Base-by-base conservation (phyloP, 2,329 filamentous ascomycete species). In the Trichoderma koningiopsis region DNA sequence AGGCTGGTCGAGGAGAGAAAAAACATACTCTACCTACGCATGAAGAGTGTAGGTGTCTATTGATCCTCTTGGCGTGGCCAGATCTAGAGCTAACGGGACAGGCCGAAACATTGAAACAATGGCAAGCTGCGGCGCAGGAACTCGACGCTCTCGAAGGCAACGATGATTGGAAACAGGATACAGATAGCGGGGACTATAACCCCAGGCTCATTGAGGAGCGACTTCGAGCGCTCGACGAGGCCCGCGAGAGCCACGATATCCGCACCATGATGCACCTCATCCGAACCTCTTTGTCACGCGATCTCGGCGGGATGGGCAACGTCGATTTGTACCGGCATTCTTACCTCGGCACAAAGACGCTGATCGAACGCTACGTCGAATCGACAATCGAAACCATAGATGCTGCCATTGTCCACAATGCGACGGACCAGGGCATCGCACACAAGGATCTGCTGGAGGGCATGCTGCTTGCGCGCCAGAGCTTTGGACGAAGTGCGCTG, bases 361-460 rank as follows among this genome's bases (percentile, higher is more conserved):
- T 97, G 72, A 95, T 97, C 71, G 94, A 97, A 80, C 85, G 88
- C 40, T 97, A 97, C 75, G 94, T 97, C 71, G 88, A 91, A 61
- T 93, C 92, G 1, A 90, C 92, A 0, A 81, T 94, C 35, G 85
- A 89, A 69, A 93, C 93, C 0, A 90, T 98, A 70, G 84, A 89
- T 7, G 85, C 89, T 0, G 80, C 97, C 68, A 86, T 96, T 43
- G 88, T 92, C 24, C 79, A 88, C 80, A 80, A 88, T 79, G 75
- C 83, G 6, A 75, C 81, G 27, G 83, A 84, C 1, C 83, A 87
- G 62, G 86, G 84, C 6, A 75, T 91, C 47, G 88, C 90, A 62
- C 83, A 88, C 55, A 86, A 82, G 29, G 85, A 86, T 60, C 76
- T 88, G 5, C 83, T 94, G 6, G 91, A 94, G 67, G 88, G 89